Percentiles rank a stretch among this genome's conserved stretches.
phyloP scores from a whole-genome alignment of 179 eudicot genomes.

The Actinidia polygama region DNA sequence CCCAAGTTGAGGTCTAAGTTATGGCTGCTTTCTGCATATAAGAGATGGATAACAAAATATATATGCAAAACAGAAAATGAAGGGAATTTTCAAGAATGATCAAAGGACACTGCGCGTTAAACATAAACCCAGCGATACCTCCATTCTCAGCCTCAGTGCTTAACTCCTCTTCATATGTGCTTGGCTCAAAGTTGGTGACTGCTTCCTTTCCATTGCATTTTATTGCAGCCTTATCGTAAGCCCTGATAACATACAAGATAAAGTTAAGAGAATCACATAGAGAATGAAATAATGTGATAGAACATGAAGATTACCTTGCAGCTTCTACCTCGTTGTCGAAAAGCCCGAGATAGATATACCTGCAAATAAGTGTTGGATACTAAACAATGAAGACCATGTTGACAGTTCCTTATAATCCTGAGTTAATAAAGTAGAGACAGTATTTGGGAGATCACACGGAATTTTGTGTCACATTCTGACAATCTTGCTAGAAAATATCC shows the following conservation, averaged over 20 bases:
- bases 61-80: background rate
- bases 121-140: conserved; percentile 34
- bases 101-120: background rate
- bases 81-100: background rate
- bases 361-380: conserved; percentile 47
- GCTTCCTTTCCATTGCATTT: conserved; percentile 68
- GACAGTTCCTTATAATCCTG: background rate
- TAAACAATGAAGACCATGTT: conserved; percentile 1
- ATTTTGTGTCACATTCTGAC: background rate
- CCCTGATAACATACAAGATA: conserved; percentile 45
- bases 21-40: conserved; percentile 36
- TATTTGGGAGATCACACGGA: background rate
- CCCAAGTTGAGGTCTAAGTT: conserved; percentile 73
- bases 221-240: conserved; percentile 75
- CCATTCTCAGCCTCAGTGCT: conserved; percentile 33
- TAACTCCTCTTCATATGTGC: conserved; percentile 50
- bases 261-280: background rate
- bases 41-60: background rate
- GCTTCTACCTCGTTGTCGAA: conserved; percentile 87
- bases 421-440: background rate
- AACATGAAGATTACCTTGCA: conserved; percentile 45
- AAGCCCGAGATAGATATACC: conserved; percentile 89
- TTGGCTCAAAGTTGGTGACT: conserved; percentile 65
- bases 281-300: conserved; percentile 12
- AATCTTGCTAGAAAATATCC: background rate